These are phyloP conservation scores for Wickerhamomyces ciferrii DNA, from an alignment of 805 yeast species.

Conservation along the genomic window DNA sequence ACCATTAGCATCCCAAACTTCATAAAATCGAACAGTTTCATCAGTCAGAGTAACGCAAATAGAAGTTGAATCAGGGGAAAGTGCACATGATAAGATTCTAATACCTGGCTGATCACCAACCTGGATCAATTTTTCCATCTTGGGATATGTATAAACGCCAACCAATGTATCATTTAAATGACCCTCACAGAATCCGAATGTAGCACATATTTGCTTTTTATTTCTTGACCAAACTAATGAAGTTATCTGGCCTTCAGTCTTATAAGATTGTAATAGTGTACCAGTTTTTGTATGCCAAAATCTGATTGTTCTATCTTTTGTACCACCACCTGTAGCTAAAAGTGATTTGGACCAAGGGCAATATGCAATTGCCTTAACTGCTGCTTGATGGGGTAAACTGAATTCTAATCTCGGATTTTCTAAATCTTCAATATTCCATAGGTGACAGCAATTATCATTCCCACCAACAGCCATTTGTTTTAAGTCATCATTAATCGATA, in stretches of 20 bases:
- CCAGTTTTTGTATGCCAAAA: slow-evolving; percentile 88
- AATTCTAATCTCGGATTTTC: slow-evolving; percentile 38
- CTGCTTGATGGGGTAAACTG: slow-evolving; percentile 67
- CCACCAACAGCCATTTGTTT: slow-evolving; percentile 74
- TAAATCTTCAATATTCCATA: slow-evolving; percentile 60
- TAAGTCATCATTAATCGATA: slow-evolving; percentile 50
- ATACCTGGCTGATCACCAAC: slow-evolving; percentile 46
- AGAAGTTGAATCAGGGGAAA: slow-evolving; percentile 57
- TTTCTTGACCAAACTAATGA: slow-evolving; percentile 70
- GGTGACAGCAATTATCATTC: slow-evolving; percentile 73
- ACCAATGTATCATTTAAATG: slow-evolving; percentile 43
- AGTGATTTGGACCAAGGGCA: slow-evolving; percentile 87
- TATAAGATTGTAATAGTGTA: slow-evolving; percentile 50
- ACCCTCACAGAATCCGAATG: slow-evolving; percentile 73
- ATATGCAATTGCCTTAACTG: slow-evolving; percentile 83
- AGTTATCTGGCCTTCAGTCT: slow-evolving; percentile 72
- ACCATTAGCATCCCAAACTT: slow-evolving; percentile 53
- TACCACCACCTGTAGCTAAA: slow-evolving; percentile 89
- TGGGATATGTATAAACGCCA: slow-evolving; percentile 64
- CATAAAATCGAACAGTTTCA: slow-evolving; percentile 69
- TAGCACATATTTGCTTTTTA: slow-evolving; percentile 62
- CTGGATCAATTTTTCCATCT: slow-evolving; percentile 40
- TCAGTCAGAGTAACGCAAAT: slow-evolving; percentile 77
- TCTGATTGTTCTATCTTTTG: slow-evolving; percentile 69
- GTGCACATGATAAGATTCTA: slow-evolving; percentile 60